Percentiles rank a stretch among this genome's conserved stretches.
Conservation (phyloP, 2,329 filamentous ascomycete genomes). For the Ampelomyces quisqualis region DNA sequence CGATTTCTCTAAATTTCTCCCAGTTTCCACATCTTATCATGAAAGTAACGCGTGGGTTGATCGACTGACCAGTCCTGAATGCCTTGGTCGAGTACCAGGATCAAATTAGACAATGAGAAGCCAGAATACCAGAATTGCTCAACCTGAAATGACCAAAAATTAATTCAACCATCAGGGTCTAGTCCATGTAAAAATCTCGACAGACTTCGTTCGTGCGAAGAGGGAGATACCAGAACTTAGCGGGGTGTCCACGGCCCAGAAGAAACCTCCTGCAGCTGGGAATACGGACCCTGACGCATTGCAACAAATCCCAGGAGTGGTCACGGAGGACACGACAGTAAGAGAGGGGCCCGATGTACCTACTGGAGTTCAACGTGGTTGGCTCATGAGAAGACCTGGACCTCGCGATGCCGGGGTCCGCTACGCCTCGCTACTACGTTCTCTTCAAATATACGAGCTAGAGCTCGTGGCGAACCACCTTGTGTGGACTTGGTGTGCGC, state of each 20-base stretch:
- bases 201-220: too few species aligned
- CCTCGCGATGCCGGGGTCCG: not conserved
- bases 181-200: too few species aligned
- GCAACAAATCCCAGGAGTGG: not conserved
- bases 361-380: not conserved
- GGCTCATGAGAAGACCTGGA: not conserved
- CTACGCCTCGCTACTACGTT: slow-evolving; percentile 1
- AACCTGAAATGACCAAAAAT: too few species aligned
- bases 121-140: too few species aligned
- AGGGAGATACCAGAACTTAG: too few species aligned
- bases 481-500: slow-evolving; percentile 7
- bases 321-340: not conserved
- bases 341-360: not conserved
- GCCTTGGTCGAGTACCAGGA: too few species aligned
- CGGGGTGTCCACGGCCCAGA: not conserved
- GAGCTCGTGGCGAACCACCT: slow-evolving; percentile 13
- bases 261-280: not conserved
- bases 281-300: not conserved
- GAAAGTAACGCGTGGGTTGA: too few species aligned
- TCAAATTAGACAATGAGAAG: too few species aligned
- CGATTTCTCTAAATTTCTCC: too few species aligned
- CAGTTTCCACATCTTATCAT: too few species aligned
- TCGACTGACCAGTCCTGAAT: too few species aligned
- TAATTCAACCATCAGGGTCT: too few species aligned
- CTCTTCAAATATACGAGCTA: slow-evolving; percentile 3